Conservation (phyloP, 2,329 filamentous ascomycete genomes). For the Leptodontidium sp. region DNA sequence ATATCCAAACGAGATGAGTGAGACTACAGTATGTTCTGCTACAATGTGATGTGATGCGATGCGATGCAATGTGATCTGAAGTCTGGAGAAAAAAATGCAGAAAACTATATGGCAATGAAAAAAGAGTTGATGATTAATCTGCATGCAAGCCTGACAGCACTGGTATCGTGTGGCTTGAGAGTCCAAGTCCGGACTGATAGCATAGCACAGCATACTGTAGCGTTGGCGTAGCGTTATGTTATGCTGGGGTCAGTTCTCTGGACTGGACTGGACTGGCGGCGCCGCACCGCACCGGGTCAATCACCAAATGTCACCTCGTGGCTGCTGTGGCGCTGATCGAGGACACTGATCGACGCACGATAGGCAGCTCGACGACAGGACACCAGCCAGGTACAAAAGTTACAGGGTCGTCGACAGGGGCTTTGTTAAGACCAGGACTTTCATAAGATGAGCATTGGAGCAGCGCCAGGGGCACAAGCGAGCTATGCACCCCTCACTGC, state of each 20-base stretch:
- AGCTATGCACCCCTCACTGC: constrained; percentile 3
- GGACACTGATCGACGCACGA: constrained; percentile 31
- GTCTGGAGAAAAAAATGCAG: neutral
- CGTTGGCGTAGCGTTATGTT: too few relatives aligned
- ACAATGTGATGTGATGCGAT: neutral
- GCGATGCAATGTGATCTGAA: constrained; percentile 5
- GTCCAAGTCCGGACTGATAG: neutral
- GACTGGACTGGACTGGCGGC: constrained; percentile 2
- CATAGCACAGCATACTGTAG: too few relatives aligned
- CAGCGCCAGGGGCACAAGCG: constrained; percentile 21
- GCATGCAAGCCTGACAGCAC: constrained; percentile 11
- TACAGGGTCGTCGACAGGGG: constrained; percentile 23
- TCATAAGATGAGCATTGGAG: constrained; percentile 33
- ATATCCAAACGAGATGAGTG: constrained; percentile 1
- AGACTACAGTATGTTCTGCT: neutral
- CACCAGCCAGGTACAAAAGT: constrained; percentile 17
- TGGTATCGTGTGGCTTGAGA: constrained; percentile 8
- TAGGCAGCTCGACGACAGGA: constrained; percentile 7
- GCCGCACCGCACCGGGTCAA: too few relatives aligned
- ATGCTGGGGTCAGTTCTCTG: neutral
- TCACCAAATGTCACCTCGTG: constrained; percentile 28
- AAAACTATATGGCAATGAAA: neutral
- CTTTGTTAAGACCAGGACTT: constrained; percentile 24
- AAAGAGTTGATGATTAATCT: neutral
- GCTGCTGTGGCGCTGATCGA: constrained; percentile 33